Base-by-base conservation (phyloP, 1,284 basidiomycete genomes). In the Leccinum solheimii region DNA sequence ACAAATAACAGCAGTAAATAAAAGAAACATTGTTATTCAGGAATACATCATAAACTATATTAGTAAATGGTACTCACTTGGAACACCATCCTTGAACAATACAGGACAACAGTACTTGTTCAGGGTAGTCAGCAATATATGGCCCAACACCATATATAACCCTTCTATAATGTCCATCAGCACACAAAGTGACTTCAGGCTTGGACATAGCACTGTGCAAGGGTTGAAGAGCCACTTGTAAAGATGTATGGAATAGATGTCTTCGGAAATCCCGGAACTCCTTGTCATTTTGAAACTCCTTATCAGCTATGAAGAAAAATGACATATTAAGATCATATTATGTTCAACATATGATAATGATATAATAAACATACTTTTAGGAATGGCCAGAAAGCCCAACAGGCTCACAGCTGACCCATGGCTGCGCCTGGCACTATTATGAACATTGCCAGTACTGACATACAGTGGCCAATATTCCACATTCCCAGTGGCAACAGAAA, bases 401-500 rank as follows among this genome's bases (percentile, higher is more conserved):
- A 52, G 14, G 8, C 26, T 52, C 10, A 52, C 27, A 52, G 51
- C 51, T n/a, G 16, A 10, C 3, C n/a, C 27, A 19, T 52, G 51
- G 16, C 16, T n/a, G 10, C 51, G 14, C 10, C 51, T 30, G 9
- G n/a, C 30, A 52, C 9, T 19, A 21, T 52, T 52, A 10, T 52
- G 27, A 7, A 52, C 30, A 32, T 52, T 52, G 9, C 51, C 51
- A 52, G 16, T 52, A 19, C 10, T 11, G 16, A 52, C 14, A 50
- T 50, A 50, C 8, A 52, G 10, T 52, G 51, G 51, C 14, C n/a
- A 52, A 13, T 52, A 52, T n/a, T 62, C 14, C 1, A 56, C 38
- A 1, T 65, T 30, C 1, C 63, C 56, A 4, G 63, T 64, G 2
- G 26, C 23, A 0, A 65, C 55, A 26, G 57, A 56, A 0, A 65